Percentiles rank a stretch among this genome's conserved stretches.
Evolutionary conservation across 2,329 filamentous ascomycete species (phyloP).

Genomic region (Ophiostoma himal-ulmi): DNA sequence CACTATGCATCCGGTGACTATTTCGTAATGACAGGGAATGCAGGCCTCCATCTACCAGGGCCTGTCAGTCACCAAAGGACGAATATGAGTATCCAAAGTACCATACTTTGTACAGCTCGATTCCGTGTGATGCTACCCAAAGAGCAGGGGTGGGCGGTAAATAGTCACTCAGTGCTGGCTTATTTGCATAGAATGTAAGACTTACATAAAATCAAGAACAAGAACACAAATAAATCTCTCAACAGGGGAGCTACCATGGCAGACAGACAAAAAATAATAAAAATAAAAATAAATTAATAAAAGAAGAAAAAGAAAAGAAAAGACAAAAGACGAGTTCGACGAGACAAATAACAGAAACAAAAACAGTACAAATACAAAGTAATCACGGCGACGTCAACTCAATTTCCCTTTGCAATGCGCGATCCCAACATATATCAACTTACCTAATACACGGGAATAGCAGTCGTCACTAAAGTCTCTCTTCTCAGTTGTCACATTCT

Average conservation of each 20-base stretch:
- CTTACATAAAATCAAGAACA: background rate
- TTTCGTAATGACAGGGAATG: too few species aligned
- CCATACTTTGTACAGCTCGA: background rate
- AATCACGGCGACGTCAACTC: background rate
- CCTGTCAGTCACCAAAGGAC: background rate
- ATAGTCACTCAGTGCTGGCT: background rate
- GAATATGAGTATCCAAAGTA: background rate
- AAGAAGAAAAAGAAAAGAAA: too few species aligned
- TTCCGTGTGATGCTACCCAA: background rate
- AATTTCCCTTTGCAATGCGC: constrained; percentile 4
- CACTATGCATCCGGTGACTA: background rate
- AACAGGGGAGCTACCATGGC: background rate
- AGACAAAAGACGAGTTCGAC: too few species aligned
- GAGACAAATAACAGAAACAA: background rate
- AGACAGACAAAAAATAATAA: background rate
- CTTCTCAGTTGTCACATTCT: background rate
- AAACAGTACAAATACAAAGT: background rate
- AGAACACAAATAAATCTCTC: too few species aligned
- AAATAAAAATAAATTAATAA: background rate
- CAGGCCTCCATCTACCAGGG: background rate
- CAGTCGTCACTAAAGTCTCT: too few species aligned
- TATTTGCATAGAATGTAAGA: background rate
- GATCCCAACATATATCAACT: background rate
- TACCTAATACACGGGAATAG: background rate
- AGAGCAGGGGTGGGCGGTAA: background rate